phyloP scores from a whole-genome alignment of 1,284 basidiomycete species.

The Cutaneotrichosporon mucoides region DNA sequence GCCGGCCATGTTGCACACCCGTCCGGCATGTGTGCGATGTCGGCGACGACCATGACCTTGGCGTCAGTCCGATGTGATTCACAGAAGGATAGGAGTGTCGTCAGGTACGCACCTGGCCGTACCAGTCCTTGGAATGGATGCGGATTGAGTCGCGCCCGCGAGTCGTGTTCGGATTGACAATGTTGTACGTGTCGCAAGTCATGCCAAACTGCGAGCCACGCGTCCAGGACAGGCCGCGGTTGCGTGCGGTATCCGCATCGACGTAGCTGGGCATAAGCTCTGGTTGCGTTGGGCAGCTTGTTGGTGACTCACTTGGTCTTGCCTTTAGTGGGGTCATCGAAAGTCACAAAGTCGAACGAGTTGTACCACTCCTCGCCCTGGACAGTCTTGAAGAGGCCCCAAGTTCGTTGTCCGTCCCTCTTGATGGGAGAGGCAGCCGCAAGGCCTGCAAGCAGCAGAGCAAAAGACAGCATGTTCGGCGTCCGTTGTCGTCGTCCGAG shows the following conservation, averaged over 20 bases:
- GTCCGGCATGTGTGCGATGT: conserved; percentile 46
- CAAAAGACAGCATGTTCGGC: too few species aligned
- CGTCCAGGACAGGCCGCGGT: conserved; percentile 7
- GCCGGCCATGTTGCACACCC: conserved; percentile 59
- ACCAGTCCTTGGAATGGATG: conserved; percentile 40
- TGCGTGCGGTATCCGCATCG: background rate
- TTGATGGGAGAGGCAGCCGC: background rate
- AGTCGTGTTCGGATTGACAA: conserved; percentile 11
- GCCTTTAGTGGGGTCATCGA: conserved; percentile 11
- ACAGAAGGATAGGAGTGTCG: too few species aligned
- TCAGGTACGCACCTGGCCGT: conserved; percentile 33
- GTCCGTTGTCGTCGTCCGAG: too few species aligned
- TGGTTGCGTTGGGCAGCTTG: background rate
- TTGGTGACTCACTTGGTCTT: conserved; percentile 9
- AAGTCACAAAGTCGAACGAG: conserved; percentile 5
- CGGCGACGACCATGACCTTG: conserved; percentile 27
- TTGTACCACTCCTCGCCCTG: conserved; percentile 9
- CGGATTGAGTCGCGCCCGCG: conserved; percentile 43
- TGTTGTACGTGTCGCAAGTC: conserved; percentile 30
- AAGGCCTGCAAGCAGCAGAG: background rate
- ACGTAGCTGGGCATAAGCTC: conserved; percentile 3
- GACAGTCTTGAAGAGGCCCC: background rate
- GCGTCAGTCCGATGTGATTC: background rate
- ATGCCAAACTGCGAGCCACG: conserved; percentile 22
- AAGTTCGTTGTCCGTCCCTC: background rate